Evolutionary conservation across 257 asterid genomes (phyloP).

Genomic region (Fraxinus excelsior): DNA sequence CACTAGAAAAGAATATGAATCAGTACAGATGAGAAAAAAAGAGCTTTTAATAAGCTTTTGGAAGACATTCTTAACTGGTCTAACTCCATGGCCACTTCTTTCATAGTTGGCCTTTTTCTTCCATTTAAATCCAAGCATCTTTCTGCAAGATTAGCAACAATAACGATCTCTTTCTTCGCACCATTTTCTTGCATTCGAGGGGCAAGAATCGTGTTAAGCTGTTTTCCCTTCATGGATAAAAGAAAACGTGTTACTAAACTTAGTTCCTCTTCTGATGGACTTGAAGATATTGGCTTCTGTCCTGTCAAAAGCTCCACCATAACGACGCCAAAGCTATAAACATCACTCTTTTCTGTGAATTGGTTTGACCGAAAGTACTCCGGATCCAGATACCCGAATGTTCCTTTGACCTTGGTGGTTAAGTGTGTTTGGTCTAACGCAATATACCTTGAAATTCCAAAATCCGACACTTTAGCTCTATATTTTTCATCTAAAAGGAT

Average conservation of each 20-base stretch:
- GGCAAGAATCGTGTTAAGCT: constrained; percentile 25
- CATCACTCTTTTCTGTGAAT: constrained; percentile 44
- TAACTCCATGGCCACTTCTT: constrained; percentile 42
- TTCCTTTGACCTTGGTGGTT: constrained; percentile 42
- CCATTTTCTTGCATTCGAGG: constrained; percentile 24
- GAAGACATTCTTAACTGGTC: not conserved
- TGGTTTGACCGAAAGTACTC: constrained; percentile 38
- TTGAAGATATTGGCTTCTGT: constrained; percentile 28
- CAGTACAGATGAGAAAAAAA: too few species aligned
- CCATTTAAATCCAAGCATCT: constrained; percentile 39
- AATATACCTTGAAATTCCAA: constrained; percentile 36
- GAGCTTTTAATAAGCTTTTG: too few species aligned
- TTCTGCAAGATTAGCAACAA: constrained; percentile 34
- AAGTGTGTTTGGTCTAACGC: constrained; percentile 31
- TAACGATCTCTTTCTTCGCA: constrained; percentile 18
- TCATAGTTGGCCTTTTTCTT: constrained; percentile 34
- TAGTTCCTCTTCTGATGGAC: constrained; percentile 20
- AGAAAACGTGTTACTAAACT: constrained; percentile 40
- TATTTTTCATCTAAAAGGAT: constrained; percentile 43
- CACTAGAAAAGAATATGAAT: too few species aligned
- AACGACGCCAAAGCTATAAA: constrained; percentile 43
- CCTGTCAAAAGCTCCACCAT: constrained; percentile 43
- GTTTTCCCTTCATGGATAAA: constrained; percentile 20
- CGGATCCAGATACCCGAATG: constrained; percentile 41
- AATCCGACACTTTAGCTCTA: constrained; percentile 39